Evolutionary conservation across 2,329 filamentous ascomycete species (phyloP).

Genomic region (Trichophyton equinum): DNA sequence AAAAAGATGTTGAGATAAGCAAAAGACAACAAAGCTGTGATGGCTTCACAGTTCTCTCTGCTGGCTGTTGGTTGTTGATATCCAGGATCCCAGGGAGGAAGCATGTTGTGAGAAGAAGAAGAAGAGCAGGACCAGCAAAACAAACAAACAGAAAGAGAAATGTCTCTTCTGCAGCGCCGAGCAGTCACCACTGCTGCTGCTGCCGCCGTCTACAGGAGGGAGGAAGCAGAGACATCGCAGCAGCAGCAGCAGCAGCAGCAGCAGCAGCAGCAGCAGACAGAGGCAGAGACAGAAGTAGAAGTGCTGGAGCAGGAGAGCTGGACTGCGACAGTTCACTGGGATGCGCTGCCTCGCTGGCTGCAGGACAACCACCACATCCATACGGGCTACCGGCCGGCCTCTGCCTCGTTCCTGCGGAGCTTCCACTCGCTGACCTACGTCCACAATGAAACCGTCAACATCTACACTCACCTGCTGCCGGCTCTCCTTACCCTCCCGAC

Average conservation of each 20-base stretch:
- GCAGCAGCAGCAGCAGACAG: not conserved
- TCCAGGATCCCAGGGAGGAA: too few relatives aligned
- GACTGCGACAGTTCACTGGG: slow-evolving; percentile 35
- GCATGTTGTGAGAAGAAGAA: not conserved
- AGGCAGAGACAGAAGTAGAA: not conserved
- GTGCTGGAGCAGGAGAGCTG: slow-evolving; percentile 1
- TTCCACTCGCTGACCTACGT: slow-evolving; percentile 48
- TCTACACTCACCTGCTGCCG: slow-evolving; percentile 59
- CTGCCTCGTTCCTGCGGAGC: slow-evolving; percentile 48
- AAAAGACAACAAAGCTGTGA: not conserved
- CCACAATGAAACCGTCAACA: slow-evolving; percentile 60
- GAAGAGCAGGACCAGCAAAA: not conserved
- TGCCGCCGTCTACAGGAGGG: not conserved
- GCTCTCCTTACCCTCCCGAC: slow-evolving; percentile 45
- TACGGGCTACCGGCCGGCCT: slow-evolving; percentile 52
- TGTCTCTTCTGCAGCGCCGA: slow-evolving; percentile 7
- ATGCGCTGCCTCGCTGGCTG: slow-evolving; percentile 42
- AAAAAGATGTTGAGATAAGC: not conserved
- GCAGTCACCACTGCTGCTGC: slow-evolving; percentile 1
- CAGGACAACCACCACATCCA: slow-evolving; percentile 59
- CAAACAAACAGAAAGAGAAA: not conserved
- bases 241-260: too few relatives aligned
- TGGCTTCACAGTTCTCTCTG: too few relatives aligned
- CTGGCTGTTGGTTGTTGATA: too few relatives aligned
- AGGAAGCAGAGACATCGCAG: not conserved